A percentile compares a stretch with the other conserved stretches of the same genome.
Evolutionary conservation across 1,284 basidiomycete genomes (phyloP).

Genomic region (Sphagnurus paluster): DNA sequence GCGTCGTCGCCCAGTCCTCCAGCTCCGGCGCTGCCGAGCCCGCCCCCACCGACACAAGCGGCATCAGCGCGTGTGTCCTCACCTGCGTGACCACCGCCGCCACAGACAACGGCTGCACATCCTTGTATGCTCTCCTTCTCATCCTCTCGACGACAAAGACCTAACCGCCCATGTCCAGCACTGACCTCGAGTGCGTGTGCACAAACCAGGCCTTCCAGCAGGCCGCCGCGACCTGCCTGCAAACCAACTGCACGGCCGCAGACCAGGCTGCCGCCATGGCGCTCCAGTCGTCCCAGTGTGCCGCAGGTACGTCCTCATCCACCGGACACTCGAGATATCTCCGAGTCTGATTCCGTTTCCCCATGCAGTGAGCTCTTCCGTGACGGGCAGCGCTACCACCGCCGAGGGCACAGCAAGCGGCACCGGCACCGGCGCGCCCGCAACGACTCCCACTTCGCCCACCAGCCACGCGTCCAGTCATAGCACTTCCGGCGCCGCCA

Average conservation of each 20-base stretch:
- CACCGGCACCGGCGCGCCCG: background rate
- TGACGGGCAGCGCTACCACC: background rate
- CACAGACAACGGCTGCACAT: background rate
- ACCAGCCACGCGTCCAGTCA: background rate
- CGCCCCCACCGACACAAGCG: background rate
- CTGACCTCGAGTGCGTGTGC: background rate
- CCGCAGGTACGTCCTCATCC: background rate
- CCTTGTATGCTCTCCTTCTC: background rate
- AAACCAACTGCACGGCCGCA: background rate
- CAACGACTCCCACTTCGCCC: background rate
- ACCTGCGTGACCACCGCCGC: background rate
- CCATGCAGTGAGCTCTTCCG: no score
- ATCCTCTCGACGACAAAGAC: background rate
- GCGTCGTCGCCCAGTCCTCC: background rate
- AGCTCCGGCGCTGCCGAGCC: background rate
- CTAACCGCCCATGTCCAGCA: background rate
- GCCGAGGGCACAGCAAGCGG: background rate
- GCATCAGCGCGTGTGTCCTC: background rate
- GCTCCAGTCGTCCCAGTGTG: background rate
- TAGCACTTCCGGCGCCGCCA: background rate
- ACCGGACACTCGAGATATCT: no score
- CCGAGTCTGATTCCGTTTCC: no score
- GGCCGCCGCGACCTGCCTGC: background rate
- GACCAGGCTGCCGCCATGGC: background rate
- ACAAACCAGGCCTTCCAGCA: background rate